A percentile compares a stretch with the other conserved stretches of the same genome.
Evolutionary conservation across 2,329 filamentous ascomycete genomes (phyloP).

Genomic region (Phialemoniopsis sp.): DNA sequence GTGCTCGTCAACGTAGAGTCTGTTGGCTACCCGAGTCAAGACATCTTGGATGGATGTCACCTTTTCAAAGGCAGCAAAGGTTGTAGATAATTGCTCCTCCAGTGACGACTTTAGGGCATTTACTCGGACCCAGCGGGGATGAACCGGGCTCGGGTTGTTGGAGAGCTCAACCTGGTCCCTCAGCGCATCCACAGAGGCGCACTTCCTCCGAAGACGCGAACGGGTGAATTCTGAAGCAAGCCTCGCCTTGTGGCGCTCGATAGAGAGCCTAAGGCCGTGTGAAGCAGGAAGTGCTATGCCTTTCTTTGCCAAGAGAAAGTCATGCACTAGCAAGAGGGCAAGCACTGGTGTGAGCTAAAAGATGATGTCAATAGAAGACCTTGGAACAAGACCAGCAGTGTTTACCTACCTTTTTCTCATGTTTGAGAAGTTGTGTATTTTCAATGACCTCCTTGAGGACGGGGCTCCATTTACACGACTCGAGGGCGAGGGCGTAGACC

Average conservation of each 20-base stretch:
- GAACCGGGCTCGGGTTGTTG: constrained; percentile 42
- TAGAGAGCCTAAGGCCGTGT: constrained; percentile 71
- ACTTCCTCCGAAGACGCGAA: constrained; percentile 67
- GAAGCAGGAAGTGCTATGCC: constrained; percentile 77
- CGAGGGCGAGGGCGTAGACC: constrained; percentile 81
- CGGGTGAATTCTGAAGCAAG: constrained; percentile 80
- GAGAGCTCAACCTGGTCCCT: constrained; percentile 52
- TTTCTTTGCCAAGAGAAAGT: constrained; percentile 74
- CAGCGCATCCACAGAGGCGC: constrained; percentile 64
- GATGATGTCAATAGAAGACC: not conserved
- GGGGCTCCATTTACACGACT: constrained; percentile 86
- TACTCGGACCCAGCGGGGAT: constrained; percentile 89
- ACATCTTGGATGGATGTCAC: constrained; percentile 55
- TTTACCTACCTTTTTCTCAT: constrained; percentile 75
- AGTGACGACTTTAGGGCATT: constrained; percentile 74
- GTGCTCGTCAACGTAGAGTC: constrained; percentile 71
- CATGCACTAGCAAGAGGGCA: constrained; percentile 79
- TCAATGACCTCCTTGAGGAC: constrained; percentile 90
- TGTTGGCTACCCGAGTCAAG: constrained; percentile 25
- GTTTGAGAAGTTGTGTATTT: constrained; percentile 66
- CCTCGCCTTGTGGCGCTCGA: constrained; percentile 79
- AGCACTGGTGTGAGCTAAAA: constrained; percentile 73
- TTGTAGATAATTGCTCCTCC: constrained; percentile 67
- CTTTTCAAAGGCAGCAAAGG: constrained; percentile 62
- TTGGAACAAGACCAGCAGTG: not conserved